Evolutionary conservation across 2,329 filamentous ascomycete genomes (phyloP).

Genomic region (Beauveria brongniartii): DNA sequence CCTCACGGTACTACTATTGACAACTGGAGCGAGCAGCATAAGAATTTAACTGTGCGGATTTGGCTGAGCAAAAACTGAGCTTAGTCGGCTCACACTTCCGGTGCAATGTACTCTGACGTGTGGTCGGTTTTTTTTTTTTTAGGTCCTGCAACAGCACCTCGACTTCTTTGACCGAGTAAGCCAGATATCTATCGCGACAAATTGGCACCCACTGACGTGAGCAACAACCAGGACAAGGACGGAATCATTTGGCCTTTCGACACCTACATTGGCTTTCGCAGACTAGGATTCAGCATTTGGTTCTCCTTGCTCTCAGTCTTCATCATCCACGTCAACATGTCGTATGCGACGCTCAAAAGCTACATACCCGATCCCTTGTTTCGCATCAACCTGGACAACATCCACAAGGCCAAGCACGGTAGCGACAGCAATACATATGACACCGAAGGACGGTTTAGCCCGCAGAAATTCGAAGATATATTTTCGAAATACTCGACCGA

Average conservation of each 20-base stretch:
- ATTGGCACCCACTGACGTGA: constrained; percentile 16
- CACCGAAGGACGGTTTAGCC: constrained; percentile 38
- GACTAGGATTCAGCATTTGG: constrained; percentile 26
- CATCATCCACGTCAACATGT: constrained; percentile 35
- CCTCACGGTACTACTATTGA: constrained; percentile 26
- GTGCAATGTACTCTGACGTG: too few species aligned
- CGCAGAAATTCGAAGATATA: constrained; percentile 43
- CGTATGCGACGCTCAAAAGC: constrained; percentile 33
- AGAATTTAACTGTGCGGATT: constrained; percentile 22
- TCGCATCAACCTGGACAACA: constrained; percentile 27
- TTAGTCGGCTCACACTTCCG: too few species aligned
- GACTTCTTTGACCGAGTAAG: neutral
- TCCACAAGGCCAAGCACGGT: constrained; percentile 38
- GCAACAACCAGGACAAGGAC: constrained; percentile 23
- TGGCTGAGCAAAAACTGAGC: too few species aligned
- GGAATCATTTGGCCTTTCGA: constrained; percentile 31
- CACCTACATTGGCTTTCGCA: constrained; percentile 31
- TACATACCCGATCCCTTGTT: constrained; percentile 30
- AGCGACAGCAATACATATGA: constrained; percentile 39
- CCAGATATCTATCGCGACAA: neutral
- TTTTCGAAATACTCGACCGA: constrained; percentile 37
- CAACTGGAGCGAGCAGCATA: constrained; percentile 23
- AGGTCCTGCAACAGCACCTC: neutral
- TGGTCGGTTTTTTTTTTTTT: neutral
- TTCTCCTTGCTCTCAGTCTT: constrained; percentile 31